These are phyloP conservation scores for Mycena pura DNA, from an alignment of 768 basidiomycete species.

Conservation along the genomic window DNA sequence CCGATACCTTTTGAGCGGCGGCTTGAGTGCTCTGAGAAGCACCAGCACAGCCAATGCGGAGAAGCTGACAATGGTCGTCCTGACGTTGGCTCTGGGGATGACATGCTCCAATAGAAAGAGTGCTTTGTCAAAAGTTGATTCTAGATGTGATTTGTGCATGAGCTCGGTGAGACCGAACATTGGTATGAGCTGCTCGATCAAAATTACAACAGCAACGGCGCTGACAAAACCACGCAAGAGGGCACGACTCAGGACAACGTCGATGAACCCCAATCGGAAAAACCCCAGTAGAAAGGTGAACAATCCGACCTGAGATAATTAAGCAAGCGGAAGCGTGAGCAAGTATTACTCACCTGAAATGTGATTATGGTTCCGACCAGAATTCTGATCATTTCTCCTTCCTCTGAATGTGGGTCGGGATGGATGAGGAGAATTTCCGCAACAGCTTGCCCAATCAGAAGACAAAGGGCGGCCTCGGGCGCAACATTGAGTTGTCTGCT, in stretches of 20 bases:
- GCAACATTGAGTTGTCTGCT: constrained; percentile 84
- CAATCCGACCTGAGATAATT: constrained; percentile 67
- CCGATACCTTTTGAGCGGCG: constrained; percentile 63
- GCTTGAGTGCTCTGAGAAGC: constrained; percentile 62
- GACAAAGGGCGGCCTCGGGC: constrained; percentile 87
- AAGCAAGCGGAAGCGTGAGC: background rate
- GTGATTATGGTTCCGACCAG: constrained; percentile 83
- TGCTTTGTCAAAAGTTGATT: constrained; percentile 78
- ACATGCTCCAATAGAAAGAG: constrained; percentile 72
- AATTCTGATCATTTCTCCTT: constrained; percentile 62
- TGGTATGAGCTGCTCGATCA: constrained; percentile 85
- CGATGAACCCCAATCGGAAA: constrained; percentile 89
- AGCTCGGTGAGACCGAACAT: constrained; percentile 83
- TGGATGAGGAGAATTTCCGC: constrained; percentile 65
- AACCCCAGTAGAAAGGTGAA: constrained; percentile 88
- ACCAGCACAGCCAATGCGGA: constrained; percentile 73
- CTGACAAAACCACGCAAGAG: constrained; percentile 87
- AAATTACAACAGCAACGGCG: constrained; percentile 85
- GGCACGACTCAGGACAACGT: constrained; percentile 90
- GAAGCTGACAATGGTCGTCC: constrained; percentile 80
- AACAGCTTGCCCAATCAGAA: constrained; percentile 88
- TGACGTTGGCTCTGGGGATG: constrained; percentile 61
- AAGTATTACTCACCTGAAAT: constrained; percentile 63
- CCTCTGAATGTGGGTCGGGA: constrained; percentile 46
- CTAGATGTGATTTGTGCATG: constrained; percentile 59